Base-by-base conservation (phyloP, 257 asterid species). In the Fraxinus quadrangulata region DNA sequence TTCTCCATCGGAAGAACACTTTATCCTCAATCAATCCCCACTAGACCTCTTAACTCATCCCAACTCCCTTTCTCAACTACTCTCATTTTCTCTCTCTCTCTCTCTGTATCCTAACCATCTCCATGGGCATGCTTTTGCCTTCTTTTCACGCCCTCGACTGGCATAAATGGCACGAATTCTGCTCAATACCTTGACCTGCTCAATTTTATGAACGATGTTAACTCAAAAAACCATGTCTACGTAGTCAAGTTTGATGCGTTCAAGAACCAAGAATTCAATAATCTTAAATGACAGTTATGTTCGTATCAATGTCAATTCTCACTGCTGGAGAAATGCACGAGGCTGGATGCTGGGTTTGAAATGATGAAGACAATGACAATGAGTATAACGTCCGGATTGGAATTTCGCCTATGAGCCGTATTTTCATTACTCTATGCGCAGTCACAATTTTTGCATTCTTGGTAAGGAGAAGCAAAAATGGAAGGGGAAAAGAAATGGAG, bases 201-300 rank as follows among this genome's bases (percentile, higher is more conserved):
- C 30, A 86, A 86, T 19, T 79, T 76, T 8, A 81, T 84, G 8
- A 79, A 81, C 26, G 66, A 79, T 73, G 87, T 86, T 10, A 12
- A 72, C 37, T 54, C 84, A 0, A 69, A 63, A 13, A 83, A 84
- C 70, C 90, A 86, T 74, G 75, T 88, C 0, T 84, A 86, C 16
- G 92, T 89, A 0, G 81, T 88, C 40, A 89, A 88, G 63, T 86
- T 88, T 73, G 90, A 88, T 74, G 81, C 76, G 31, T 86, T 88
- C 63, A 74, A 71, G 67, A 88, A 86, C 72, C 80, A 86, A 78
- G 92, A 88, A 61, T 88, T 88, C 26, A 39, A 68, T 0, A 89
- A 88, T 13, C 83, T 83, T 16, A 80, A 66, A 33, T 39, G 86
- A 79, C 0, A 86, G 74, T 40, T 90, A 88, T 71, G 90, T 86